Evolutionary conservation across 495 filamentous ascomycete species (phyloP), one percentile per base, ranked within the genome.

Genomic region (Corynascus novoguineensis): DNA sequence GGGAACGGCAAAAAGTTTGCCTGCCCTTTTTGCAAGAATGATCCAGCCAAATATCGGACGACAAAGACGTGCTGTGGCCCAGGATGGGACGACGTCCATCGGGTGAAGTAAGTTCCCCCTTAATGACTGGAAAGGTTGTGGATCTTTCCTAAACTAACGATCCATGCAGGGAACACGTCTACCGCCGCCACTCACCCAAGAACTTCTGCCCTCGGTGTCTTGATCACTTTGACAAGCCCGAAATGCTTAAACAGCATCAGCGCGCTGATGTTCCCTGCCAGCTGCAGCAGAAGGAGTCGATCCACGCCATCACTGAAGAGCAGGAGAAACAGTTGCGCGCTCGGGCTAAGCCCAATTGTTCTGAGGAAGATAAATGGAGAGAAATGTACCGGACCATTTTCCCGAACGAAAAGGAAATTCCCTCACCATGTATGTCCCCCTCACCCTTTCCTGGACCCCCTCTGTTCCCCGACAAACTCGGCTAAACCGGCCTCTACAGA

Each of bases 11-110:
- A 32, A 28, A 66, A 59, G 49, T 68, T 73, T 29, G 75, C 75
- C 11, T 78, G 75, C 38, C 75, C 75, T 2, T 78, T 72, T 60
- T 70, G 59, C 54, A 71, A 73, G 50, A 68, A 76, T 37, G 64
- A 75, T 22, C 71, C 70, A 28, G 63, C 40, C 22, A 64, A 62
- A 37, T 73, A 73, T 37, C 63, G 54, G 57, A 66, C 60, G 3
- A 62, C 71, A 6, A 64, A 64, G 42, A 71, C 72, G 5, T 78
- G 75, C 41, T 64, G 66, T 17, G 73, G 72, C 1, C 73, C 74
- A 2, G 74, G 73, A 5, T 78, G 73, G 73, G 54, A 58, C 12
- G 63, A 69, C 22, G 66, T 75, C 3, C 75, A 78, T 60, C 68
- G 75, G 3, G 62, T 78, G 34, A 78, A 78, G 75, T 75, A 57